Evolutionary conservation across 1,284 basidiomycete species (phyloP).

Genomic region (Puccinia coronata): DNA sequence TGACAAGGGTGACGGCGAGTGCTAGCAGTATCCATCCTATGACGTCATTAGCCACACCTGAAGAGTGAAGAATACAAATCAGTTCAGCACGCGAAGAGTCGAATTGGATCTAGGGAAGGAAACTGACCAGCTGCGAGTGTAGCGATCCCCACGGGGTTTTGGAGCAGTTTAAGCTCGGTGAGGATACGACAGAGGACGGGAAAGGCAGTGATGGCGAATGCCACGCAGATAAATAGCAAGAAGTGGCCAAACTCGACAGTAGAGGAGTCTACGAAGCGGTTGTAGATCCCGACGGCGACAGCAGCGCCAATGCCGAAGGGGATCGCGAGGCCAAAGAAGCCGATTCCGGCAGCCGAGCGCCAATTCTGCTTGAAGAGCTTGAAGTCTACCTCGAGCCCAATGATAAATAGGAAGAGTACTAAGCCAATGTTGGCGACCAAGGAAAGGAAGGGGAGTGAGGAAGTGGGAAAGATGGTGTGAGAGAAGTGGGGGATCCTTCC

Average conservation of each 20-base stretch:
- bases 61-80: background rate
- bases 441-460: constrained; percentile 74
- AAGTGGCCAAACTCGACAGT: constrained; percentile 77
- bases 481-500: constrained; percentile 76
- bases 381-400: constrained; percentile 87
- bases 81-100: constrained; percentile 11
- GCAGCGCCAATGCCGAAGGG: constrained; percentile 84
- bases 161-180: constrained; percentile 71
- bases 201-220: constrained; percentile 72
- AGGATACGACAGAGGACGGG: constrained; percentile 85
- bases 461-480: constrained; percentile 73
- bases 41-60: constrained; percentile 81
- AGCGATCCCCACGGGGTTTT: constrained; percentile 89
- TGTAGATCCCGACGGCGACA: constrained; percentile 76
- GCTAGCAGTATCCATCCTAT: constrained; percentile 71
- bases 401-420: constrained; percentile 68
- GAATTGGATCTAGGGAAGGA: background rate
- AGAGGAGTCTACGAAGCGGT: constrained; percentile 69
- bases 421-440: constrained; percentile 79
- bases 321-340: constrained; percentile 68
- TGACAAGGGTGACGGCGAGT: constrained; percentile 84
- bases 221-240: constrained; percentile 86
- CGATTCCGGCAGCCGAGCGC: constrained; percentile 61
- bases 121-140: constrained; percentile 77
- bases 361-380: constrained; percentile 72